A percentile compares a stretch with the other conserved stretches of the same genome.
Evolutionary conservation across 805 yeast genomes (phyloP).

Genomic region (Wickerhamomyces queroliae): DNA sequence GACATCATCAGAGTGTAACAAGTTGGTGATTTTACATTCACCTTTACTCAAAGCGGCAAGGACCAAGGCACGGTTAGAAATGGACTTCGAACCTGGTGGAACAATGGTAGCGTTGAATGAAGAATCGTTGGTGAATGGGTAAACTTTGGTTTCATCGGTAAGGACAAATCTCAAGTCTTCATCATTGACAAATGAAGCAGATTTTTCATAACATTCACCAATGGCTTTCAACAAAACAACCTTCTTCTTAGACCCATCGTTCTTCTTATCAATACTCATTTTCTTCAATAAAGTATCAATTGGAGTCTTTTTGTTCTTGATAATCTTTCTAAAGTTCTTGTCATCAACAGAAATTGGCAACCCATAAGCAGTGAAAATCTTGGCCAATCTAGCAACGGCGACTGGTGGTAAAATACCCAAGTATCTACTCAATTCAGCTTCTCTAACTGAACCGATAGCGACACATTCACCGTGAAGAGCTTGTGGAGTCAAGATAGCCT

Average conservation of each 20-base stretch:
- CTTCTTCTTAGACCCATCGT: conserved; percentile 87
- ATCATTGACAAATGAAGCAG: conserved; percentile 81
- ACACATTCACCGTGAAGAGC: conserved; percentile 98
- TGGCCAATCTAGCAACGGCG: conserved; percentile 85
- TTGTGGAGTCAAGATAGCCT: conserved; percentile 95
- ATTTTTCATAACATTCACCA: conserved; percentile 84
- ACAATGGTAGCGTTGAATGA: conserved; percentile 37
- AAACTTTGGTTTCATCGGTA: conserved; percentile 74
- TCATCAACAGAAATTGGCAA: conserved; percentile 79
- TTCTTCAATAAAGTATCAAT: conserved; percentile 67
- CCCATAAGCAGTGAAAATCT: conserved; percentile 79
- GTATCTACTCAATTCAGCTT: conserved; percentile 93
- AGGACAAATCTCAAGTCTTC: conserved; percentile 75
- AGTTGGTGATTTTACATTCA: conserved; percentile 72
- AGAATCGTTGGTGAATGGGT: conserved; percentile 37
- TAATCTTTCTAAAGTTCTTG: conserved; percentile 60
- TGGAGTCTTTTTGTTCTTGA: conserved; percentile 67
- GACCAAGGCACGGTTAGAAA: conserved; percentile 89
- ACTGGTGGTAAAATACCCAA: conserved; percentile 85
- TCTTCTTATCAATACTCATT: conserved; percentile 96
- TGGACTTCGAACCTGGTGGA: conserved; percentile 98
- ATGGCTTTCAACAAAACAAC: conserved; percentile 78
- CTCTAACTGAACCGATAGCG: conserved; percentile 91
- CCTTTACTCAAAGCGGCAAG: conserved; percentile 91
- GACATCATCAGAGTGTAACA: conserved; percentile 94